Evolutionary conservation across 2,329 filamentous ascomycete genomes (phyloP).

Genomic region (Alternaria hordeiaustralica): DNA sequence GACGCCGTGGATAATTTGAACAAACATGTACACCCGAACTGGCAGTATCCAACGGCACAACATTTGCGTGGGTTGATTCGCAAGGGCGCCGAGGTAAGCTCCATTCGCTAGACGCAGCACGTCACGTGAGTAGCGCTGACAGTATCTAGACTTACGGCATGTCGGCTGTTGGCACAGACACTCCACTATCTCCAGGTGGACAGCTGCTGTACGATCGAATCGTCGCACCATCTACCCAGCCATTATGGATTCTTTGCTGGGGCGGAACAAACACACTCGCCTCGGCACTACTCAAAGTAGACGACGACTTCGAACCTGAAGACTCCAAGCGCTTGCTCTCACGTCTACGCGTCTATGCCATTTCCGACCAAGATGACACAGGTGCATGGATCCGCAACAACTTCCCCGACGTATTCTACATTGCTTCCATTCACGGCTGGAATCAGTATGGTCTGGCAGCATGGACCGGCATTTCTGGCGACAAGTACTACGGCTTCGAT

Average conservation of each 20-base stretch:
- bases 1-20: constrained; percentile 56
- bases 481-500: constrained; percentile 56
- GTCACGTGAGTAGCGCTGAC: constrained; percentile 3
- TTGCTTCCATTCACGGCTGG: constrained; percentile 63
- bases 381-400: constrained; percentile 62
- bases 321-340: constrained; percentile 43
- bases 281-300: constrained; percentile 54
- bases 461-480: constrained; percentile 64
- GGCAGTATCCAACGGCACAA: constrained; percentile 38
- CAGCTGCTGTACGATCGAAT: constrained; percentile 55
- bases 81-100: constrained; percentile 41
- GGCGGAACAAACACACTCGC: constrained; percentile 62
- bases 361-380: constrained; percentile 66
- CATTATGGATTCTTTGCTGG: constrained; percentile 62
- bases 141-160: constrained; percentile 47
- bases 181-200: constrained; percentile 52
- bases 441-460: constrained; percentile 62
- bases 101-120: background rate
- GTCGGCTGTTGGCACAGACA: constrained; percentile 39
- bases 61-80: constrained; percentile 32
- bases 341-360: constrained; percentile 51
- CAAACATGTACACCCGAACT: constrained; percentile 51
- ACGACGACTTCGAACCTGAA: constrained; percentile 38
- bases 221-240: constrained; percentile 47
- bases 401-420: constrained; percentile 64